A percentile compares a stretch with the other conserved stretches of the same genome.
phyloP scores from a whole-genome alignment of 1,139 yeast genomes.

The Hemisphaericaspora xylanilytica region DNA sequence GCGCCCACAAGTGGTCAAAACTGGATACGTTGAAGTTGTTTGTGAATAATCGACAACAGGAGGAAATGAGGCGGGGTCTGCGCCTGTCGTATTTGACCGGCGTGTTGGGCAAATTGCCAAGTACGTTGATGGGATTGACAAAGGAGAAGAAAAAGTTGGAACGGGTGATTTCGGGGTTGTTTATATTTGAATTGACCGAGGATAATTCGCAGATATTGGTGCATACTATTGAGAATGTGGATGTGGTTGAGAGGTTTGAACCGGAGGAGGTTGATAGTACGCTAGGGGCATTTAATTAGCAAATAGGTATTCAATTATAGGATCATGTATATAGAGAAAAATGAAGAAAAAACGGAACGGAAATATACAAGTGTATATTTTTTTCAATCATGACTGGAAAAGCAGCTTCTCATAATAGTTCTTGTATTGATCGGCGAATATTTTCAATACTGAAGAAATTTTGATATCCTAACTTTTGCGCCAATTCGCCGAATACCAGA shows the following conservation, averaged over 20 bases:
- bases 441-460: conserved; percentile 17
- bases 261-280: conserved; percentile 28
- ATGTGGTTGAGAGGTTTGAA: conserved; percentile 52
- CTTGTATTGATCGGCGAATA: conserved; percentile 12
- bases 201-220: conserved; percentile 57
- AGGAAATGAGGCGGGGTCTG: conserved; percentile 4
- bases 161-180: conserved; percentile 62
- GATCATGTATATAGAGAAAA: conserved; percentile 7
- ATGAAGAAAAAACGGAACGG: neutral
- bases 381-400: too few relatives aligned
- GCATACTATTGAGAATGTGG: conserved; percentile 78
- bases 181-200: conserved; percentile 68
- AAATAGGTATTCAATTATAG: conserved; percentile 2
- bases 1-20: conserved; percentile 41
- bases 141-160: conserved; percentile 38
- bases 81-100: conserved; percentile 22
- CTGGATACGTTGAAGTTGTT: conserved; percentile 28
- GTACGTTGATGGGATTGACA: conserved; percentile 26
- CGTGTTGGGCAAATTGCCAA: conserved; percentile 17
- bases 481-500: conserved; percentile 14
- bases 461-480: conserved; percentile 15
- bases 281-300: conserved; percentile 19
- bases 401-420: conserved; percentile 7
- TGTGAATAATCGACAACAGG: too few relatives aligned
- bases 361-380: neutral